These are phyloP conservation scores for Coniella vitis DNA, from an alignment of 2,329 filamentous ascomycete genomes.

Conservation along the genomic window DNA sequence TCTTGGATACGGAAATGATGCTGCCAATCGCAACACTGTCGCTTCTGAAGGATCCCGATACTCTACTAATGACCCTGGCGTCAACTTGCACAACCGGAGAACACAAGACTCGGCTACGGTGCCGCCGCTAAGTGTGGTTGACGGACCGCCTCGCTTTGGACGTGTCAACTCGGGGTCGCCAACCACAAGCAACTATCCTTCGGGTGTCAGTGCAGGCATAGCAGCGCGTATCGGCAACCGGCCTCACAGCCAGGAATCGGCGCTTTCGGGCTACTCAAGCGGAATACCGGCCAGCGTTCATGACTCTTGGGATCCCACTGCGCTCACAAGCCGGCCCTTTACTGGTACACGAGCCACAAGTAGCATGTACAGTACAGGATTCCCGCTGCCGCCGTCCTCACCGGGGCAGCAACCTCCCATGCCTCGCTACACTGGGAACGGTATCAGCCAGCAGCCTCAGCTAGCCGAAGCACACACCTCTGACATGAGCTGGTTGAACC, in stretches of 20 bases:
- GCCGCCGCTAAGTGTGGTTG: conserved; percentile 59
- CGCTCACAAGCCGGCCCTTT: conserved; percentile 37
- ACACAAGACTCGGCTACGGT: conserved; percentile 64
- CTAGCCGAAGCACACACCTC: conserved; percentile 43
- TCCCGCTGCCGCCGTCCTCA: conserved; percentile 34
- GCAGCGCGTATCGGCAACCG: conserved; percentile 53
- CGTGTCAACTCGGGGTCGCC: conserved; percentile 64
- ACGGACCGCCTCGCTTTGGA: conserved; percentile 55
- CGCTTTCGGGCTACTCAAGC: conserved; percentile 51
- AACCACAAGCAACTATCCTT: conserved; percentile 54
- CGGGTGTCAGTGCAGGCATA: conserved; percentile 49
- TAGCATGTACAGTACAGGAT: conserved; percentile 41
- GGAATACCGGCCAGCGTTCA: conserved; percentile 59
- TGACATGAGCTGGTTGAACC: conserved; percentile 78
- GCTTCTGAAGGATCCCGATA: conserved; percentile 53
- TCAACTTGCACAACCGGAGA: conserved; percentile 30
- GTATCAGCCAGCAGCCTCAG: conserved; percentile 42
- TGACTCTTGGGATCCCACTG: conserved; percentile 47
- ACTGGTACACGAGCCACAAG: conserved; percentile 43
- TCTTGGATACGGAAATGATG: conserved; percentile 48
- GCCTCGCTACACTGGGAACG: conserved; percentile 25
- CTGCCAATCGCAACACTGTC: conserved; percentile 42
- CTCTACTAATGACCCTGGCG: conserved; percentile 30
- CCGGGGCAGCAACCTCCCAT: conserved; percentile 20
- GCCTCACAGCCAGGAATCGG: conserved; percentile 42